A percentile compares a stretch with the other conserved stretches of the same genome.
phyloP scores from a whole-genome alignment of 352 stramenopile genomes.

The Globisporangium parvum region DNA sequence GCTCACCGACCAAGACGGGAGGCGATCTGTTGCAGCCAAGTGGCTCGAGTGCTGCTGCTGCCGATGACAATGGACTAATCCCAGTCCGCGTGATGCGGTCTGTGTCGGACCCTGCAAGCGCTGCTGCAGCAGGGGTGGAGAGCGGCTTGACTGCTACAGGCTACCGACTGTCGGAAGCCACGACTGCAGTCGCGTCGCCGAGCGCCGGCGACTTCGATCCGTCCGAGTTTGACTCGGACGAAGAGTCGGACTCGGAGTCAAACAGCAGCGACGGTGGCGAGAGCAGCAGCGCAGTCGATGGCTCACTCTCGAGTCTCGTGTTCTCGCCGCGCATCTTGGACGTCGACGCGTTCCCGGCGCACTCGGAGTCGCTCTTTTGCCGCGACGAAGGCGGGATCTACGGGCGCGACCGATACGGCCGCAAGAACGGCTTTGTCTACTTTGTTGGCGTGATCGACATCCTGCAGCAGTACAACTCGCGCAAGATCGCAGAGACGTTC shows the following conservation, averaged over 20 bases:
- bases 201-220: conserved; percentile 26
- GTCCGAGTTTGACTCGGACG: conserved; percentile 18
- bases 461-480: conserved; percentile 90
- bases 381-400: conserved; percentile 71
- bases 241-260: conserved; percentile 22
- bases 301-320: conserved; percentile 18
- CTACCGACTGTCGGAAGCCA: conserved; percentile 3
- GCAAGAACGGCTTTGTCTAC: conserved; percentile 83
- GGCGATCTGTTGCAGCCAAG: not conserved
- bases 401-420: conserved; percentile 44
- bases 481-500: conserved; percentile 88
- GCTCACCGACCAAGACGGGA: conserved; percentile 22
- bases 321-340: conserved; percentile 53
- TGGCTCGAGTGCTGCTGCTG: not conserved
- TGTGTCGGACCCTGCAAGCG: conserved; percentile 17
- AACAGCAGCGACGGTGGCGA: conserved; percentile 32
- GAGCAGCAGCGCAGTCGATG: conserved; percentile 14
- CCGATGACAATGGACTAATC: not conserved
- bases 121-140: not conserved
- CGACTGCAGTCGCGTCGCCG: conserved; percentile 10
- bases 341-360: conserved; percentile 28
- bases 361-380: conserved; percentile 67
- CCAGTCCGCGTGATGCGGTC: conserved; percentile 22
- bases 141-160: not conserved
- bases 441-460: conserved; percentile 93